Evolutionary conservation across 225 moss, liverwort and hornwort genomes (phyloP).

Genomic region (Bryum argenteum): DNA sequence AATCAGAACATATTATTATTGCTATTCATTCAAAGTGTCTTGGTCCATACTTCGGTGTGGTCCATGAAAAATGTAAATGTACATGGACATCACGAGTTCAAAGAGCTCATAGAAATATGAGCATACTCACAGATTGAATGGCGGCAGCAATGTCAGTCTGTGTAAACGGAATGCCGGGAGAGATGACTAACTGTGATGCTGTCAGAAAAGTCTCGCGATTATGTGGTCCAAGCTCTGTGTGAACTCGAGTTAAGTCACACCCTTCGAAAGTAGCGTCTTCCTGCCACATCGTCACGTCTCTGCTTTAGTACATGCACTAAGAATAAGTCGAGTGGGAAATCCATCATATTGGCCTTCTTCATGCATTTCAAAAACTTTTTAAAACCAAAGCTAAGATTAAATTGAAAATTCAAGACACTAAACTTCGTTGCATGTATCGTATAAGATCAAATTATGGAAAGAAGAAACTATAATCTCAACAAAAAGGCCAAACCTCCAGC

Average conservation of each 20-base stretch:
- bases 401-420: too few species aligned
- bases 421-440: too few species aligned
- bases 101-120: neutral
- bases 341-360: conserved; percentile 2
- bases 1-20: neutral
- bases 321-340: neutral
- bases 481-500: conserved; percentile 59
- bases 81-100: neutral
- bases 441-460: too few species aligned
- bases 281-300: conserved; percentile 38
- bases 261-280: conserved; percentile 60
- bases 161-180: conserved; percentile 81
- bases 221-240: conserved; percentile 79
- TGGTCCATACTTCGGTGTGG: neutral
- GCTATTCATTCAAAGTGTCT: neutral
- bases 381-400: too few species aligned
- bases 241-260: conserved; percentile 58
- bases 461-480: too few species aligned
- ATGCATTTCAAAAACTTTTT: too few species aligned
- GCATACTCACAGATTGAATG: conserved; percentile 71
- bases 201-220: conserved; percentile 60
- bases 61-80: neutral
- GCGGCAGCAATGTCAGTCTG: conserved; percentile 75
- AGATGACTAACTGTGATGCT: conserved; percentile 80
- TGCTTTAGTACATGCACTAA: neutral